Evolutionary conservation across 2,329 filamentous ascomycete genomes (phyloP), one percentile per base, ranked within the genome.

Genomic region (Byssochlamys sp.): DNA sequence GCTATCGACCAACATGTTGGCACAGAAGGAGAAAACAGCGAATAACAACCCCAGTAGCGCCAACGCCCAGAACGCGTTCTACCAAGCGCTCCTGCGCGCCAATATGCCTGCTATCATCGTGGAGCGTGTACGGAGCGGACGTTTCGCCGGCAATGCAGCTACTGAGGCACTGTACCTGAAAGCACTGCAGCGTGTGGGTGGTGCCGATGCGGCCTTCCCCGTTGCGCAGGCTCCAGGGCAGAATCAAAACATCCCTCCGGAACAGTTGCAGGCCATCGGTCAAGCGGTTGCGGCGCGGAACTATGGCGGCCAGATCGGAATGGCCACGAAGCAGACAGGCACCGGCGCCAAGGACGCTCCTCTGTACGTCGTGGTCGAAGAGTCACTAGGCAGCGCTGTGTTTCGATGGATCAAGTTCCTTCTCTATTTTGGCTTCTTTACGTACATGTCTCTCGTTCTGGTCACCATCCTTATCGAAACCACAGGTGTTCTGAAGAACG

Each of bases 351-450:
- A 91, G 74, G 86, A 87, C 39, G 85, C 88, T 52, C 92, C 92
- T n/a, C 83, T 99, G 28, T 91, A 97, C 69, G 94, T 99, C 49
- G 89, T 97, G 11, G 90, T 99, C 4, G 91, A 97, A 67, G 94
- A 99, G 73, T 90, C 90, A 14, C 80, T 89, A 55, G 85, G 89
- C 57, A 85, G 83, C 61, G 81, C 83, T 31, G 80, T 96, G 60
- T 96, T 96, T 76, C 89, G 90, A 70, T 96, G 91, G 91, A 78
- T 92, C 73, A 95, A 90, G 72, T 96, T 96, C 71, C 65, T 95
- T 55, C 74, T 90, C 51, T 86, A 84, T 69, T 96, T 96, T 64
- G 83, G 81, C 57, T 81, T 96, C 55, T 78, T 90, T 65, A 85
- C 84, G 31, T 99, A 96, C 68, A 79, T 95, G 58, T 85, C 85